Evolutionary conservation across 1,284 basidiomycete species (phyloP).

Genomic region (Boletellus deceptivus): DNA sequence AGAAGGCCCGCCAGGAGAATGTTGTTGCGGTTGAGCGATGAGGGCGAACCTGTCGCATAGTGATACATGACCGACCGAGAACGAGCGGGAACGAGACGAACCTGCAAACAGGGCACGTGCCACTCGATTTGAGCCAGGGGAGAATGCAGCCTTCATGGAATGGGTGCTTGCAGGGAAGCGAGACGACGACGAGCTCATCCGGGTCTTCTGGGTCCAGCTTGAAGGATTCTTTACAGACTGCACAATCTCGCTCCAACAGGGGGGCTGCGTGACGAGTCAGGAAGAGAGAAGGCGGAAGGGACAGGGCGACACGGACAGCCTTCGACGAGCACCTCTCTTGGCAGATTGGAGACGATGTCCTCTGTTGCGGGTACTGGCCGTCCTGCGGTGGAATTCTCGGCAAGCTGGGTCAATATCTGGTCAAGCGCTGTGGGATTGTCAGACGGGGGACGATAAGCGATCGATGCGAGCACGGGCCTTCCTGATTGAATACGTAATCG

Average conservation of each 20-base stretch:
- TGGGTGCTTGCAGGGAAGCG: conserved; percentile 75
- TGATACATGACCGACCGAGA: conserved; percentile 47
- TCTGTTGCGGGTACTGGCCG: conserved; percentile 75
- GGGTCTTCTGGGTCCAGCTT: conserved; percentile 63
- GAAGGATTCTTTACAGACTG: conserved; percentile 79
- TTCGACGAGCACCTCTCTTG: conserved; percentile 57
- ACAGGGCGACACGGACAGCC: conserved; percentile 48
- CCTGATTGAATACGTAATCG: conserved; percentile 81
- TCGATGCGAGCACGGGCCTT: conserved; percentile 46
- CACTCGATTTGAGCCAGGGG: conserved; percentile 80
- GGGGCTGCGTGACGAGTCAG: conserved; percentile 39
- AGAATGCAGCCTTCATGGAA: conserved; percentile 81
- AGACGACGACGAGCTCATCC: conserved; percentile 66
- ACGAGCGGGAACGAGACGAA: conserved; percentile 34
- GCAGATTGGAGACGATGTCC: conserved; percentile 61
- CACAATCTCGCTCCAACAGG: conserved; percentile 66
- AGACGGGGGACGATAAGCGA: conserved; percentile 5
- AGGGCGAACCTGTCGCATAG: conserved; percentile 22
- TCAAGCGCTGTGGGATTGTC: conserved; percentile 57
- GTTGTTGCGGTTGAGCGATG: conserved; percentile 26
- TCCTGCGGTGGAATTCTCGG: conserved; percentile 66
- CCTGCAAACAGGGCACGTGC: conserved; percentile 85
- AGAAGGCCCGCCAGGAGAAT: conserved; percentile 13
- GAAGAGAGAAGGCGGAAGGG: conserved; percentile 2
- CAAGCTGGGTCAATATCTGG: conserved; percentile 73